phyloP scores from a whole-genome alignment of 352 stramenopile genomes.

The Phytopythium ostracodes region DNA sequence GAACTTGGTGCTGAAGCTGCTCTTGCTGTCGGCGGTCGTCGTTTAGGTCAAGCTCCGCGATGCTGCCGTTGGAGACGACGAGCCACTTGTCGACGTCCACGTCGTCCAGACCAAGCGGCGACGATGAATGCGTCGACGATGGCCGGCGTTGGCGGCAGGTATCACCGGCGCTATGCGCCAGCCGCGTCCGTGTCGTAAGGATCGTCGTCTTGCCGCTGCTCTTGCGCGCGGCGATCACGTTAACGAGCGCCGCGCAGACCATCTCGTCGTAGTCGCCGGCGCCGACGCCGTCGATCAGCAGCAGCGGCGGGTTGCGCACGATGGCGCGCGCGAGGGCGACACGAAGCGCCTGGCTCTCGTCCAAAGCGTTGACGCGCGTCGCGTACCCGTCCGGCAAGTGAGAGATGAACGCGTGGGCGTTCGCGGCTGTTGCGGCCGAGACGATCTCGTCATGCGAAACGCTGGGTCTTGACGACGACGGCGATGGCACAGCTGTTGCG shows the following conservation, averaged over 20 bases:
- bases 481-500: neutral
- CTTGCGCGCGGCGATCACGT: slow-evolving; percentile 1
- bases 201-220: slow-evolving; percentile 8
- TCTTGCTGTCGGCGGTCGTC: neutral
- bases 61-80: slow-evolving; percentile 1
- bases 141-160: neutral
- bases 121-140: neutral
- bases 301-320: slow-evolving; percentile 81
- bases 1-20: neutral
- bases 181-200: slow-evolving; percentile 1
- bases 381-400: slow-evolving; percentile 89
- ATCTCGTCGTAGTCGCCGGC: neutral
- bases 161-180: neutral
- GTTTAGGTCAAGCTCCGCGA: neutral
- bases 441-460: slow-evolving; percentile 66
- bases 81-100: slow-evolving; percentile 7
- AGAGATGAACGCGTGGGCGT: slow-evolving; percentile 92
- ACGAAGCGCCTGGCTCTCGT: slow-evolving; percentile 67
- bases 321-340: slow-evolving; percentile 92
- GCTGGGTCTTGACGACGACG: neutral
- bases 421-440: slow-evolving; percentile 88
- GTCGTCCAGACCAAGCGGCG: neutral
- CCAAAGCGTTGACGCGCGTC: slow-evolving; percentile 90
- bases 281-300: slow-evolving; percentile 87
- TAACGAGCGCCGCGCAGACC: neutral